A percentile compares a stretch with the other conserved stretches of the same genome.
phyloP scores from a whole-genome alignment of 2,329 filamentous ascomycete species.

The Ophiostoma himal-ulmi region DNA sequence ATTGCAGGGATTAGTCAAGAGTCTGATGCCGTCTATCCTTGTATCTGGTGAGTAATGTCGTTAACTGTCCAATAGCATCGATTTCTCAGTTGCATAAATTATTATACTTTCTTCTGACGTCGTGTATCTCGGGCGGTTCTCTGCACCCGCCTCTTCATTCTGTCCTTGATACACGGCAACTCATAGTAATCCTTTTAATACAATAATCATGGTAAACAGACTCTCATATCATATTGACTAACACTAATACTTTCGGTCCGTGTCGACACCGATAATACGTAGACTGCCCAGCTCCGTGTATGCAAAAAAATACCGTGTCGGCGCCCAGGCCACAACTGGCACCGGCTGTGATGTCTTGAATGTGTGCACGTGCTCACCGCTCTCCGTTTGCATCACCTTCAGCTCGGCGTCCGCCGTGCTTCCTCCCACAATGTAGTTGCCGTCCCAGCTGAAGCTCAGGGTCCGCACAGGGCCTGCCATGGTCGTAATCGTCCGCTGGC shows the following conservation, averaged over 20 bases:
- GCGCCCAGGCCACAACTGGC: conserved; percentile 69
- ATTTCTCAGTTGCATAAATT: no score
- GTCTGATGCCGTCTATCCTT: no score
- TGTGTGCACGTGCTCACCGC: conserved; percentile 65
- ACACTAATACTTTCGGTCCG: conserved; percentile 40
- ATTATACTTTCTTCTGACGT: no score
- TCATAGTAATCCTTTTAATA: no score
- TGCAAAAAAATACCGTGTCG: conserved; percentile 65
- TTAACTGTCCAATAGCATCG: no score
- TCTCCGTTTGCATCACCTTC: conserved; percentile 66
- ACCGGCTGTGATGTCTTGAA: conserved; percentile 62
- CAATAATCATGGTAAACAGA: no score
- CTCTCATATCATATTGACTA: no score
- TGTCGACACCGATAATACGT: conserved; percentile 60
- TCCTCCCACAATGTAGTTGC: conserved; percentile 66
- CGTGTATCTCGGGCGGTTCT: no score
- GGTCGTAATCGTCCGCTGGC: conserved; percentile 62
- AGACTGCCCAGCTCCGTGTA: conserved; percentile 65
- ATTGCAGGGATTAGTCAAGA: no score
- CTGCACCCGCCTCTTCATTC: no score
- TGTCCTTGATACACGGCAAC: no score
- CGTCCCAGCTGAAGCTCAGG: conserved; percentile 65
- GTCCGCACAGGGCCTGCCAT: conserved; percentile 64
- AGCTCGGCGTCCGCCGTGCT: conserved; percentile 66
- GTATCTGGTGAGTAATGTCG: no score